Base-by-base conservation (phyloP, 139 green algal species). In the Chara braunii region DNA sequence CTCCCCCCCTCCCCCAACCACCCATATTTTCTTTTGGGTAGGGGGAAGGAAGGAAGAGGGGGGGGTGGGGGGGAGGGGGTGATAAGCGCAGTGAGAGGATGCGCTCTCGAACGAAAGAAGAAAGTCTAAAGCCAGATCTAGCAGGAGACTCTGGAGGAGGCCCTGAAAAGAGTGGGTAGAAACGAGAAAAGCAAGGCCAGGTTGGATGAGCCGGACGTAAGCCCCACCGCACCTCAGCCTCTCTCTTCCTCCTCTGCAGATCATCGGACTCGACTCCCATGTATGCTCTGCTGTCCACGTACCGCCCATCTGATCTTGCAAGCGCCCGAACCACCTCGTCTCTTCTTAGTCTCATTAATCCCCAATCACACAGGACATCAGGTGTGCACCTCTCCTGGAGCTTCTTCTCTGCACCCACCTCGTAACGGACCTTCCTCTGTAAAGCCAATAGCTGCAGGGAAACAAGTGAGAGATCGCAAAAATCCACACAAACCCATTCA, bases 381-480 rank as follows among this genome's bases (percentile, higher is more conserved):
- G 24, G 26, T 18, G 31, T 4, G 26, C 67, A 52, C 6, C 1
- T 12, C 29, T 56, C 60, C 74, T 37, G 37, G 1, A 78, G 64
- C 50, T 54, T 30, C 51, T 80, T 64, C 58, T 82, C 75, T 18
- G 80, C 37, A 0, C 37, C n/a, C 26, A 82, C 64, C 24, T 78
- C 42, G 6, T 29, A 52, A 22, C 74, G 51, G 14, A 81, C 52
- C 35, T 63, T 61, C 50, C 32, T 70, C 74, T 81, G 74, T 24
- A 81, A 44, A n/a, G 63, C 74, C 11, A 79, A 23, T 12, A 79
- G 71, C 64, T 73, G 30, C 64, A 73, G 44, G 29, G 50, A 60
- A n/a, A n/a, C n/a, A n/a, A n/a, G n/a, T n/a, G n/a, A n/a, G n/a
- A n/a, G n/a, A n/a, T n/a, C n/a, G n/a, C n/a, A n/a, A n/a, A n/a